phyloP scores from a whole-genome alignment of 192 early-diverging fungal genomes.

The Mortierella hygrophila region DNA sequence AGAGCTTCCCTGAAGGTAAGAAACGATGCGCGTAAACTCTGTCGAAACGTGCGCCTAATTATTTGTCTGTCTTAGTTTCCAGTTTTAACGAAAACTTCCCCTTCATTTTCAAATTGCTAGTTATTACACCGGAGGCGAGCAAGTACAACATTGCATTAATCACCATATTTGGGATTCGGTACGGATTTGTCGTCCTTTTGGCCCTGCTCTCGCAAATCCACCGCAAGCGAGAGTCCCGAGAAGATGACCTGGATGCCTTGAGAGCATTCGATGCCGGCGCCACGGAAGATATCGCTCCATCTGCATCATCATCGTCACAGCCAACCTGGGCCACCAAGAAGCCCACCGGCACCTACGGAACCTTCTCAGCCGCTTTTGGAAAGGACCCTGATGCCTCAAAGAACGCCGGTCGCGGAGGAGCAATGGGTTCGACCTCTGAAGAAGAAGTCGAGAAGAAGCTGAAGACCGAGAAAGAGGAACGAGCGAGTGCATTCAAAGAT shows the following conservation, averaged over 20 bases:
- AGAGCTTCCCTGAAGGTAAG: constrained; percentile 24
- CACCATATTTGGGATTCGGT: constrained; percentile 62
- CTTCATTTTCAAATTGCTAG: not conserved
- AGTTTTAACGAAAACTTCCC: not conserved
- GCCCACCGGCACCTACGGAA: constrained; percentile 33
- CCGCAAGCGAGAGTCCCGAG: constrained; percentile 23
- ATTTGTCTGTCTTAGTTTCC: too few species aligned
- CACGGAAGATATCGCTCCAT: constrained; percentile 8
- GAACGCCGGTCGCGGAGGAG: not conserved
- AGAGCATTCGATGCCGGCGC: constrained; percentile 34
- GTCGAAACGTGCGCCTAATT: too few species aligned
- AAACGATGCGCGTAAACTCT: not conserved
- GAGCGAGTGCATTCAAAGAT: constrained; percentile 56
- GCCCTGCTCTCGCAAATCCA: constrained; percentile 54
- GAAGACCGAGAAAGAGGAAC: constrained; percentile 25
- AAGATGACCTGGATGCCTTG: constrained; percentile 39
- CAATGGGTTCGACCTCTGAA: constrained; percentile 31
- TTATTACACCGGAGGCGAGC: constrained; percentile 16
- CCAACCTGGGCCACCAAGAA: not conserved
- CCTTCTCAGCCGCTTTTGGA: constrained; percentile 21
- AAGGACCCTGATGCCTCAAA: not conserved
- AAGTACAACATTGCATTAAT: constrained; percentile 58
- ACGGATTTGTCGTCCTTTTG: constrained; percentile 47
- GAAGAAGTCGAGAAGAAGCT: constrained; percentile 29
- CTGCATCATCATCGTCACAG: constrained; percentile 20